phyloP scores from a whole-genome alignment of 371 early-diverging fungal species.

The Mortierella sp. region DNA sequence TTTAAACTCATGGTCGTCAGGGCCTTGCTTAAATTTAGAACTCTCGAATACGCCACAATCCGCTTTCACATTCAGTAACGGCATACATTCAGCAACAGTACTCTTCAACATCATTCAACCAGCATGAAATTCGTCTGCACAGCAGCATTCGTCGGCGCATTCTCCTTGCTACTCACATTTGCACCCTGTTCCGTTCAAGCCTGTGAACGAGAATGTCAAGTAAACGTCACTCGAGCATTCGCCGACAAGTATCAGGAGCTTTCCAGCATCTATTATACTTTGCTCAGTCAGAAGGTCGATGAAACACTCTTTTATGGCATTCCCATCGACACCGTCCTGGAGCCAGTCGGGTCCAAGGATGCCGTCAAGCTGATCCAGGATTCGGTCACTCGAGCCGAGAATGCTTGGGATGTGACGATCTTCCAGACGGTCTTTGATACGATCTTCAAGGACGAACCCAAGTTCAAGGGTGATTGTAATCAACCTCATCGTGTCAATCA shows the following conservation, averaged over 20 bases:
- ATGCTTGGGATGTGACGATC: conserved; percentile 57
- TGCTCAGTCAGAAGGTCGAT: conserved; percentile 36
- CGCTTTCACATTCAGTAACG: too few relatives aligned
- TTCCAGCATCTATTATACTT: conserved; percentile 38
- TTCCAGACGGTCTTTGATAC: conserved; percentile 60
- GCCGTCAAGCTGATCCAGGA: conserved; percentile 36
- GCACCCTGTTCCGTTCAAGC: conserved; percentile 30
- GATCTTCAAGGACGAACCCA: conserved; percentile 58
- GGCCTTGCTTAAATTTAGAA: too few relatives aligned
- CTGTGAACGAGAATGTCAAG: conserved; percentile 69
- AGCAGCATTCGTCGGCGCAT: conserved; percentile 4
- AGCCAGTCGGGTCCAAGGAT: conserved; percentile 8
- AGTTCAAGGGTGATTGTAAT: conserved; percentile 72
- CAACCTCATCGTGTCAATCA: conserved; percentile 61
- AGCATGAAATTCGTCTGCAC: conserved; percentile 12
- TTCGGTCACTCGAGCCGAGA: conserved; percentile 13
- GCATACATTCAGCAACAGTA: not conserved
- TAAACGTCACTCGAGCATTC: conserved; percentile 62
- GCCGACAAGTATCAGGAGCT: conserved; percentile 60
- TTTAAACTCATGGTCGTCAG: too few relatives aligned
- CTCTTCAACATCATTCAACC: not conserved
- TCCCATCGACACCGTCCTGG: conserved; percentile 29
- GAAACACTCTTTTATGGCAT: conserved; percentile 54
- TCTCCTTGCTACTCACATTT: conserved; percentile 12
- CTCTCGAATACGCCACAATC: too few relatives aligned